Percentiles rank a stretch among this genome's conserved stretches.
These are phyloP conservation scores for Xylaria polymorpha DNA, from an alignment of 2,329 filamentous ascomycete genomes.

Conservation along the genomic window DNA sequence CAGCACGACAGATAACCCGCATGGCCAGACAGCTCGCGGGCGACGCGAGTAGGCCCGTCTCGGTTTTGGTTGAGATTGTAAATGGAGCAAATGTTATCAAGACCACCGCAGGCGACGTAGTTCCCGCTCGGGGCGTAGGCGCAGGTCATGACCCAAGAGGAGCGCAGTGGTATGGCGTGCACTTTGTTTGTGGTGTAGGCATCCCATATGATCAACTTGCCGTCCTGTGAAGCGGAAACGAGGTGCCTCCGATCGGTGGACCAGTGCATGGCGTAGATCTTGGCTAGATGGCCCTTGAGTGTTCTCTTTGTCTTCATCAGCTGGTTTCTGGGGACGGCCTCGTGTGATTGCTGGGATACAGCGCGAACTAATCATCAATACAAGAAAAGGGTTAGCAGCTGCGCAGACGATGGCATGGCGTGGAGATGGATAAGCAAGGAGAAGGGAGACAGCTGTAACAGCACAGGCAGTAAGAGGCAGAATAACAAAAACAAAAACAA, in stretches of 20 bases:
- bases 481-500: neutral
- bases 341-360: constrained; percentile 91
- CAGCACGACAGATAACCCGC: constrained; percentile 98
- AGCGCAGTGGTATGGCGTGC: constrained; percentile 95
- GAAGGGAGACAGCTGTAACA: neutral
- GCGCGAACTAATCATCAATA: constrained; percentile 75
- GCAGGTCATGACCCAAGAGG: constrained; percentile 99
- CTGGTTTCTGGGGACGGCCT: constrained; percentile 87
- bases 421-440: constrained; percentile 1
- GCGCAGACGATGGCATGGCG: constrained; percentile 12
- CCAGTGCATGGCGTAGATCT: constrained; percentile 99
- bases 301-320: constrained; percentile 98
- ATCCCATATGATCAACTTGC: constrained; percentile 99
- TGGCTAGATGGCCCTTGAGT: constrained; percentile 96
- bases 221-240: constrained; percentile 97
- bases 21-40: constrained; percentile 94
- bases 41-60: constrained; percentile 96
- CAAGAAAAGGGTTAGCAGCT: constrained; percentile 30
- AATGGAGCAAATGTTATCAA: constrained; percentile 99
- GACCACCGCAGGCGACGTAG: constrained; percentile 97
- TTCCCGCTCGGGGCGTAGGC: constrained; percentile 98
- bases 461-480: neutral
- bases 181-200: constrained; percentile 99
- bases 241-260: constrained; percentile 97
- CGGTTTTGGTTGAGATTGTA: constrained; percentile 96